Base-by-base conservation (phyloP, 2,329 filamentous ascomycete species). In the Mycocentrospora acerina region DNA sequence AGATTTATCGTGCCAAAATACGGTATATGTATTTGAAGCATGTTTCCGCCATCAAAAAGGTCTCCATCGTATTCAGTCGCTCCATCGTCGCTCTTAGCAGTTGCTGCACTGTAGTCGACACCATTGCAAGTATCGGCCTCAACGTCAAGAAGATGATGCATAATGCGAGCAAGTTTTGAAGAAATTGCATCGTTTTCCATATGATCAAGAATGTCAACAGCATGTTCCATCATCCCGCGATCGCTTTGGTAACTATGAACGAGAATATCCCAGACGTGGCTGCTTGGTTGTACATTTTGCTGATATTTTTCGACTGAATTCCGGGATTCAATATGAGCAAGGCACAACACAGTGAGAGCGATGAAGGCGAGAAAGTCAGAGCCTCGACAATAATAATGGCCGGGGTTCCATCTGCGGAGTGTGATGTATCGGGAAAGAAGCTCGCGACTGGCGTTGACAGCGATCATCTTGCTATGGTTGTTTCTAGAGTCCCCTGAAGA, bases 41-140 rank as follows among this genome's bases (percentile, higher is more conserved):
- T 29, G 3, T 24, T 24, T 10, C 35, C 35, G 9, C 16, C 32
- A 10, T 45, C 29, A 4, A 37, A 40, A 6, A 51, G 40, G 7
- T 54, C 48, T 28, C 56, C 53, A 12, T 57, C 53, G 6, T 53
- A 45, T 3, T 64, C 63, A 2, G 50, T 32, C n/a, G 14, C 36
- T 11, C 15, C 24, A 11, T 52, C 49, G 2, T 46, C 38, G 4
- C 43, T 46, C 4, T 50, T 36, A 0, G 42, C 51, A 6, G 52
- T 42, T 16, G 33, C 48, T 4, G 60, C 54, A 0, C 18, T 42
- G 25, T 52, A 46, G 16, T 27, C 19, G 8, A 19, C 27, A 3
- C 46, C 45, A 7, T 36, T 39, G 2, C 44, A 38, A 7, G n/a
- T n/a, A n/a, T n/a, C n/a, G n/a, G n/a, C n/a, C n/a, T n/a, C n/a